Conservation (phyloP, 495 filamentous ascomycete genomes). For the Clohesyomyces aquaticus region DNA sequence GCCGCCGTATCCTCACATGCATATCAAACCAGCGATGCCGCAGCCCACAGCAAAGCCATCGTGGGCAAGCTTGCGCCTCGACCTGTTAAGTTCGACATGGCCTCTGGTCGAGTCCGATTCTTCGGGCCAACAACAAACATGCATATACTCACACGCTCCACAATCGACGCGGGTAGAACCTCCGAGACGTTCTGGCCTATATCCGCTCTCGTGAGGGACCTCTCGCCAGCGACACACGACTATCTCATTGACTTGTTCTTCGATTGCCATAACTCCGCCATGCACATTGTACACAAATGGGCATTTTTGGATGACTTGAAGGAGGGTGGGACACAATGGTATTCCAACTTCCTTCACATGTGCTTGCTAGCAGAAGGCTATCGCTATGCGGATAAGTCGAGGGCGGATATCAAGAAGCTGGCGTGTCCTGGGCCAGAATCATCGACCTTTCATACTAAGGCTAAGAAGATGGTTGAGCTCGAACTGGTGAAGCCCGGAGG, state of each 20-base stretch:
- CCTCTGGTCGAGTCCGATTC: constrained; percentile 23
- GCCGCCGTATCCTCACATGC: background rate
- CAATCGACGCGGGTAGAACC: constrained; percentile 5
- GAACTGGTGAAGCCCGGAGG: constrained; percentile 27
- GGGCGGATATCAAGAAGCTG: constrained; percentile 24
- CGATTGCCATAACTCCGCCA: constrained; percentile 23
- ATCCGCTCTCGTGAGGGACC: constrained; percentile 16
- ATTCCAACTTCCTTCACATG: constrained; percentile 26
- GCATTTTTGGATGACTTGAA: constrained; percentile 25
- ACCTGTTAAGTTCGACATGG: constrained; percentile 32
- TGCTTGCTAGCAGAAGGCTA: constrained; percentile 22
- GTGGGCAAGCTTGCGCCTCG: constrained; percentile 15
- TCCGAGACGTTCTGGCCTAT: constrained; percentile 24
- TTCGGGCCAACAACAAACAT: constrained; percentile 28
- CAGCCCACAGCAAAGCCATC: constrained; percentile 21
- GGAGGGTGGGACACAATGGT: constrained; percentile 17
- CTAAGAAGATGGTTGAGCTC: constrained; percentile 24
- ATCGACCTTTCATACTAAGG: constrained; percentile 25
- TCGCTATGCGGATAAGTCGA: constrained; percentile 20
- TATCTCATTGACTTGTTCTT: constrained; percentile 31
- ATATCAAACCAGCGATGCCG: constrained; percentile 2
- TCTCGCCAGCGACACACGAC: constrained; percentile 21
- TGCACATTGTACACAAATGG: constrained; percentile 30
- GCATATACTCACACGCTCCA: constrained; percentile 23
- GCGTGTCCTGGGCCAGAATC: constrained; percentile 13